A percentile compares a stretch with the other conserved stretches of the same genome.
Evolutionary conservation across 805 yeast species (phyloP).

Genomic region (Candida germanica): DNA sequence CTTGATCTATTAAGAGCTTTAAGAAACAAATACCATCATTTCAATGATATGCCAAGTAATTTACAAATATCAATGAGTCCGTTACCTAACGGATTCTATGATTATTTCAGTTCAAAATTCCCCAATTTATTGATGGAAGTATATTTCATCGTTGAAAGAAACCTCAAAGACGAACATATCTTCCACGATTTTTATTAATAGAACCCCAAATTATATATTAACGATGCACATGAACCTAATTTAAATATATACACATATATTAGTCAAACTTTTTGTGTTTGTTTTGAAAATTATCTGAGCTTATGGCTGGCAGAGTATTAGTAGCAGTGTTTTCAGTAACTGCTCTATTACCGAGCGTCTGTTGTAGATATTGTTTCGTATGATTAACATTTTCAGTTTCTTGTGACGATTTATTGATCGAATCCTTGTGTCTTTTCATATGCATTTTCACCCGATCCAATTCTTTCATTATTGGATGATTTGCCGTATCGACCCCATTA

Average conservation of each 20-base stretch:
- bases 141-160: conserved; percentile 56
- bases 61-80: conserved; percentile 69
- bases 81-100: conserved; percentile 79
- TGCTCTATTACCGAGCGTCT: conserved; percentile 38
- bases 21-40: conserved; percentile 93
- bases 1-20: conserved; percentile 87
- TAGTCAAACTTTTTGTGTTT: conserved; percentile 34
- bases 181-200: conserved; percentile 39
- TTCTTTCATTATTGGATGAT: conserved; percentile 66
- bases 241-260: conserved; percentile 2
- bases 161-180: conserved; percentile 62
- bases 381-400: conserved; percentile 24
- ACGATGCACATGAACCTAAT: conserved; percentile 6
- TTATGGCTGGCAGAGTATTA: conserved; percentile 35
- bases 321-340: conserved; percentile 16
- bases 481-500: conserved; percentile 52
- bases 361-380: conserved; percentile 41
- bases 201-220: background rate
- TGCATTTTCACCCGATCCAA: conserved; percentile 64
- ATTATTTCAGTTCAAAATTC: conserved; percentile 69
- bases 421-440: conserved; percentile 53
- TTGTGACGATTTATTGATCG: conserved; percentile 23
- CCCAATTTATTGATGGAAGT: conserved; percentile 77
- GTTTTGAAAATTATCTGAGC: conserved; percentile 34
- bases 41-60: conserved; percentile 75